Conservation (phyloP, 2,329 filamentous ascomycete species). For the Colletotrichum aenigma region DNA sequence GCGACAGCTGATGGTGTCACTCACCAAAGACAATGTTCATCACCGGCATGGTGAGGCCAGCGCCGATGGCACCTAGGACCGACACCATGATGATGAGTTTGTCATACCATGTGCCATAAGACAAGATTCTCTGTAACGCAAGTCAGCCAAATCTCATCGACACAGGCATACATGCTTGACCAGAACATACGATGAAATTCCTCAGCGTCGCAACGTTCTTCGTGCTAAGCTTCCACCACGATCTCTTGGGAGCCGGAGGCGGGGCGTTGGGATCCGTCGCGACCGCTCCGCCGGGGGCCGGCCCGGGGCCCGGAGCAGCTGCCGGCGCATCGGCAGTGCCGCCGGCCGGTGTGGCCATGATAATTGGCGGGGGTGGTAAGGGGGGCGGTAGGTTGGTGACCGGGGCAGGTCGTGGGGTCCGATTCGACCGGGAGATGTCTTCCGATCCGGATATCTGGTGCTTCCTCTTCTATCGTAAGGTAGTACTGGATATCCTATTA, state of each 20-base stretch:
- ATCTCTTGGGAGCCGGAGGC: not conserved
- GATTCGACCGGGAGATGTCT: not conserved
- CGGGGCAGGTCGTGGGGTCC: not conserved
- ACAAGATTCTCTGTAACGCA: not conserved
- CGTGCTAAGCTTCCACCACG: slow-evolving; percentile 8
- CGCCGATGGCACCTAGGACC: slow-evolving; percentile 9
- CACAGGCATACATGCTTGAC: not conserved
- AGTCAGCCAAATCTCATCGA: not conserved
- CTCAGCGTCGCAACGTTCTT: slow-evolving; percentile 11
- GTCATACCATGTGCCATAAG: slow-evolving; percentile 3
- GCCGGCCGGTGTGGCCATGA: slow-evolving; percentile 18
- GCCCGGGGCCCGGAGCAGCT: not conserved
- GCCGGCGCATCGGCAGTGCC: slow-evolving; percentile 5
- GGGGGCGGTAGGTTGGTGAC: not conserved
- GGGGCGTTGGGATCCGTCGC: not conserved
- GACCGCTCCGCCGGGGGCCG: not conserved
- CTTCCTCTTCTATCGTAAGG: not conserved
- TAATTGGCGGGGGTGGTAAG: not conserved
- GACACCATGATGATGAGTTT: slow-evolving; percentile 12
- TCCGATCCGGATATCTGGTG: not conserved
- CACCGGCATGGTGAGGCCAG: slow-evolving; percentile 31
- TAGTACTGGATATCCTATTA: not conserved
- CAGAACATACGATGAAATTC: slow-evolving; percentile 14
- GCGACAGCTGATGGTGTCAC: not conserved
- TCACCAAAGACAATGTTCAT: slow-evolving; percentile 38